Percentiles rank a stretch among this genome's conserved stretches.
Evolutionary conservation across 1,139 yeast species (phyloP).

Genomic region (Debaryomycetaceae sp.): DNA sequence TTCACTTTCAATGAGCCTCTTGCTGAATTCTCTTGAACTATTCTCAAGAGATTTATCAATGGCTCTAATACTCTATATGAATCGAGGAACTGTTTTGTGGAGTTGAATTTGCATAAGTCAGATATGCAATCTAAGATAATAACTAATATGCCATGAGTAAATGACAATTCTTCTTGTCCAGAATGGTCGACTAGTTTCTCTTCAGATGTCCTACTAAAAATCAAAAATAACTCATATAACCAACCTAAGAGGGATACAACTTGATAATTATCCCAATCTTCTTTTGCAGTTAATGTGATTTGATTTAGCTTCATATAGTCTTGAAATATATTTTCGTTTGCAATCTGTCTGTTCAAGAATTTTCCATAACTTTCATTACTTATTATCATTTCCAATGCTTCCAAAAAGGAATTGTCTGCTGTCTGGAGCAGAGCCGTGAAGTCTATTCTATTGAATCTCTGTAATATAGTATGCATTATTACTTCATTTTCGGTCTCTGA

Average conservation of each 20-base stretch:
- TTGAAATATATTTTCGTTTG: slow-evolving; percentile 2
- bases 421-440: not conserved
- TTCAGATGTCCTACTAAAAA: slow-evolving; percentile 11
- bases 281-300: slow-evolving; percentile 45
- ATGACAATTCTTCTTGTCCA: slow-evolving; percentile 10
- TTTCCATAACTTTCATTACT: slow-evolving; percentile 23
- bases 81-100: slow-evolving; percentile 49
- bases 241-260: slow-evolving; percentile 54
- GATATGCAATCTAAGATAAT: slow-evolving; percentile 49
- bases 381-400: slow-evolving; percentile 13
- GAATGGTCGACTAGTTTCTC: slow-evolving; percentile 10
- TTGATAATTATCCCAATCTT: slow-evolving; percentile 52
- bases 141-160: slow-evolving; percentile 22
- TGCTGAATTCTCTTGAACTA: slow-evolving; percentile 48
- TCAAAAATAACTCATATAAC: slow-evolving; percentile 42
- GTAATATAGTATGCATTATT: slow-evolving; percentile 6
- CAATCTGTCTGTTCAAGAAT: slow-evolving; percentile 12
- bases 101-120: slow-evolving; percentile 48
- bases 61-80: slow-evolving; percentile 48
- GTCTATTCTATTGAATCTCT: slow-evolving; percentile 4
- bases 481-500: slow-evolving; percentile 6
- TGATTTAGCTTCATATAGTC: slow-evolving; percentile 29
- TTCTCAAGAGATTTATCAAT: slow-evolving; percentile 42
- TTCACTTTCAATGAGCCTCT: slow-evolving; percentile 19
- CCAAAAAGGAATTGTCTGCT: slow-evolving; percentile 7